Evolutionary conservation across 208 protist genomes (phyloP).

Genomic region (Wallacemonas sp.): DNA sequence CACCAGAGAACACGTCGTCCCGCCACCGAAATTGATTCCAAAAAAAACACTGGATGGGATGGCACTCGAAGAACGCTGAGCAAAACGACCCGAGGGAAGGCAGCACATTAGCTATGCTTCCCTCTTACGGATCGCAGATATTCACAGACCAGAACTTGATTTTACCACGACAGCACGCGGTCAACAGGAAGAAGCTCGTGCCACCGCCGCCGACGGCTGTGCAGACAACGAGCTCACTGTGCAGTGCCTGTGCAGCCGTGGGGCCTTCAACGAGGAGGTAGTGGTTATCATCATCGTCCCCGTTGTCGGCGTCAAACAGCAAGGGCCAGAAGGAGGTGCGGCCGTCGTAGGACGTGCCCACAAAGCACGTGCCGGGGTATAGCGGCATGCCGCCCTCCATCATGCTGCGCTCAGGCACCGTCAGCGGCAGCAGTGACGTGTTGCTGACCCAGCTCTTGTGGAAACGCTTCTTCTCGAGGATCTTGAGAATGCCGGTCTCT

Average conservation of each 20-base stretch:
- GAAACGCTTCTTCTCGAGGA: conserved; percentile 61
- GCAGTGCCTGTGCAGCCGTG: conserved; percentile 48
- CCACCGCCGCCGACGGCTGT: conserved; percentile 56
- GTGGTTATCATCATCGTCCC: conserved; percentile 7
- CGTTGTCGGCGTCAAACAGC: conserved; percentile 24
- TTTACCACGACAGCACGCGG: conserved; percentile 69
- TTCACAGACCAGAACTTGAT: conserved; percentile 75
- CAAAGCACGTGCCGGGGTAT: conserved; percentile 44
- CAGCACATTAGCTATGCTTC: too few relatives aligned
- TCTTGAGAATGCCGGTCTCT: conserved; percentile 25
- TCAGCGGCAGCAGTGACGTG: conserved; percentile 48
- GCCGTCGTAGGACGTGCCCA: conserved; percentile 75
- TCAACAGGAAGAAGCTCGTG: conserved; percentile 69
- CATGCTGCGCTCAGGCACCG: conserved; percentile 22
- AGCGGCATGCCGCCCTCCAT: conserved; percentile 40
- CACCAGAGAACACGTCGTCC: too few relatives aligned
- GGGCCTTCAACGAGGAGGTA: conserved; percentile 40
- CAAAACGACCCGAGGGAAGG: too few relatives aligned
- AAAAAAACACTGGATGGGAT: too few relatives aligned
- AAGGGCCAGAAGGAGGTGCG: conserved; percentile 81
- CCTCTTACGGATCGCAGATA: conserved; percentile 14
- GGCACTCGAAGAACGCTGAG: too few relatives aligned
- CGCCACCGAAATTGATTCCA: too few relatives aligned
- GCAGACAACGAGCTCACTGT: conserved; percentile 49
- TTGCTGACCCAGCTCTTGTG: conserved; percentile 79